phyloP scores from a whole-genome alignment of 176 grass and related monocot species.

The Carex myosuroides region DNA sequence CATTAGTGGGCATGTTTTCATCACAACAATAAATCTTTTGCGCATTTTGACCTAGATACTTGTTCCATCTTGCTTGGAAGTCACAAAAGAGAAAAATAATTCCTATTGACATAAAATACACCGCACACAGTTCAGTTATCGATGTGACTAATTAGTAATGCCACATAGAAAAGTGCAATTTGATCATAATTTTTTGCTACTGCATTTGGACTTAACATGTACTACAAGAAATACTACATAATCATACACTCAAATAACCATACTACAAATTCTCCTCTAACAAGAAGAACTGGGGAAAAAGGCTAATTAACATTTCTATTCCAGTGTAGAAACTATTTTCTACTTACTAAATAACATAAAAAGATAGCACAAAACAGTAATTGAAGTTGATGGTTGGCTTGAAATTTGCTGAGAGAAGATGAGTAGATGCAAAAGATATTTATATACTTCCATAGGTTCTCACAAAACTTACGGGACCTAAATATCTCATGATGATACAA shows the following conservation, averaged over 20 bases:
- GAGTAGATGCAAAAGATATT: not conserved
- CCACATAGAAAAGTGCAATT: conserved; percentile 1
- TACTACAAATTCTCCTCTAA: conserved; percentile 4
- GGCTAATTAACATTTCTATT: not conserved
- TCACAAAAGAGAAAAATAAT: not conserved
- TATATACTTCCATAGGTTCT: conserved; percentile 4
- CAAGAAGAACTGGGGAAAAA: not conserved
- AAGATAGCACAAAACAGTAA: conserved; percentile 1
- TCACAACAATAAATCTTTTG: not conserved
- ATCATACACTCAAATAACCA: not conserved
- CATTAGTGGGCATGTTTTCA: not conserved
- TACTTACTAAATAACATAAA: not conserved
- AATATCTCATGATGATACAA: conserved; percentile 17
- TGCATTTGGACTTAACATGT: not conserved
- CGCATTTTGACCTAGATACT: not conserved
- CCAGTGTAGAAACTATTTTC: not conserved
- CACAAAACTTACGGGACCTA: not conserved
- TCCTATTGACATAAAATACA: conserved; percentile 6
- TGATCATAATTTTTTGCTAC: not conserved
- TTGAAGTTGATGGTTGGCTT: not conserved
- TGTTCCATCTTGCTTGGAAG: conserved; percentile 9
- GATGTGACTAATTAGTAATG: not conserved
- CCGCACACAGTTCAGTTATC: not conserved
- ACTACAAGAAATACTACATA: not conserved
- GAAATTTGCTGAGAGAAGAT: not conserved